These are phyloP conservation scores for Termitomyces sp. DNA, from an alignment of 768 basidiomycete species.

Conservation along the genomic window DNA sequence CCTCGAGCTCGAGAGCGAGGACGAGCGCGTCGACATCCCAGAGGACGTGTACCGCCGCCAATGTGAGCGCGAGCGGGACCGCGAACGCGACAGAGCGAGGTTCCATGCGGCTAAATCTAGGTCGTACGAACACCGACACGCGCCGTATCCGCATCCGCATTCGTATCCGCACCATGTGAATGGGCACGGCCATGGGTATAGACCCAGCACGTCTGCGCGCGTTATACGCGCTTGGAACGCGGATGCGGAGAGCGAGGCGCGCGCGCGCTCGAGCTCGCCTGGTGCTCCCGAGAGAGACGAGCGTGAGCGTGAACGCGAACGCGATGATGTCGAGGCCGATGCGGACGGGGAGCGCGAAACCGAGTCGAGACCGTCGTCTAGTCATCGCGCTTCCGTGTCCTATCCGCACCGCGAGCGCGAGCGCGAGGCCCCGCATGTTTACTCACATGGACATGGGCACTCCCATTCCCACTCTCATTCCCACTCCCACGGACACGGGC, in stretches of 20 bases:
- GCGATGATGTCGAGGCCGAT: slow-evolving; percentile 18
- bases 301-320: slow-evolving; percentile 5
- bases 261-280: too few relatives aligned
- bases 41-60: neutral
- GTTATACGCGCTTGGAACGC: slow-evolving; percentile 9
- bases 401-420: neutral
- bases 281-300: neutral
- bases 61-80: neutral
- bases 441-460: neutral
- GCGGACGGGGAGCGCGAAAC: slow-evolving; percentile 30
- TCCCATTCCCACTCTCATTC: slow-evolving; percentile 1
- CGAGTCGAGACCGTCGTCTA: slow-evolving; percentile 13
- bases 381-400: neutral
- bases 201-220: neutral
- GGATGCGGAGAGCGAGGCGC: neutral
- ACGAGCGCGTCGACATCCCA: neutral
- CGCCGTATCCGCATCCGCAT: neutral
- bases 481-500: neutral
- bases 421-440: neutral
- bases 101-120: neutral
- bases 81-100: neutral
- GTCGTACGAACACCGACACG: neutral
- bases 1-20: neutral
- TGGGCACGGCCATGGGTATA: neutral
- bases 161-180: neutral